Percentiles rank a stretch among this genome's conserved stretches.
Conservation (phyloP, 129 eudicot genomes). For the Pulicaria dysenterica region DNA sequence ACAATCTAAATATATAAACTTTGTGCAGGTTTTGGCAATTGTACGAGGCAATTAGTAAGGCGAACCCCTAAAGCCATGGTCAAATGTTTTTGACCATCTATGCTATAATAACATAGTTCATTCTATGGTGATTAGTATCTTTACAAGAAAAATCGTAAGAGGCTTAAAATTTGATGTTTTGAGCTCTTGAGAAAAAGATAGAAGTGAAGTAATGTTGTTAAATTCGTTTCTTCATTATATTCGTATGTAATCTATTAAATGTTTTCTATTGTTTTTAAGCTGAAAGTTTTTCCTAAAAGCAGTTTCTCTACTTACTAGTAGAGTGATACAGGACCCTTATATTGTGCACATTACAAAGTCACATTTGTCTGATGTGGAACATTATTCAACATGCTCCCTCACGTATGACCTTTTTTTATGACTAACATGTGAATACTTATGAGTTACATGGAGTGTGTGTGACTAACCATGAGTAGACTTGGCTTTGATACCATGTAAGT, state of each 20-base stretch:
- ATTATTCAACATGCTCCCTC: no score
- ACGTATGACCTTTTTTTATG: no score
- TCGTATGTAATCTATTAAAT: not conserved
- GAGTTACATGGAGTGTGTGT: no score
- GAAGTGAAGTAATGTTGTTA: conserved; percentile 1
- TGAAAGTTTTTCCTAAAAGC: no score
- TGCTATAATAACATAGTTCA: conserved; percentile 17
- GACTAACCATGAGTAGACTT: no score
- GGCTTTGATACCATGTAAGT: no score
- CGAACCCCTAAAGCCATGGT: not conserved
- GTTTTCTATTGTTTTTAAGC: not conserved
- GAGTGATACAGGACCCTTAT: no score
- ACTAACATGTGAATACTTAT: no score
- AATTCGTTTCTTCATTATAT: conserved; percentile 19
- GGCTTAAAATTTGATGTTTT: conserved; percentile 15
- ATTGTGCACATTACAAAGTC: no score
- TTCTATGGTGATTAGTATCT: not conserved
- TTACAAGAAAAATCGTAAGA: not conserved
- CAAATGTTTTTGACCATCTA: not conserved
- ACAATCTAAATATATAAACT: not conserved
- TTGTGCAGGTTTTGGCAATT: conserved; percentile 46
- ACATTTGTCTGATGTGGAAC: no score
- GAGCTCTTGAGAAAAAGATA: not conserved
- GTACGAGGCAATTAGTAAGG: conserved; percentile 40
- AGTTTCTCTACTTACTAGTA: no score